Conservation (phyloP, 495 filamentous ascomycete species). For the Xylaria intraflava region DNA sequence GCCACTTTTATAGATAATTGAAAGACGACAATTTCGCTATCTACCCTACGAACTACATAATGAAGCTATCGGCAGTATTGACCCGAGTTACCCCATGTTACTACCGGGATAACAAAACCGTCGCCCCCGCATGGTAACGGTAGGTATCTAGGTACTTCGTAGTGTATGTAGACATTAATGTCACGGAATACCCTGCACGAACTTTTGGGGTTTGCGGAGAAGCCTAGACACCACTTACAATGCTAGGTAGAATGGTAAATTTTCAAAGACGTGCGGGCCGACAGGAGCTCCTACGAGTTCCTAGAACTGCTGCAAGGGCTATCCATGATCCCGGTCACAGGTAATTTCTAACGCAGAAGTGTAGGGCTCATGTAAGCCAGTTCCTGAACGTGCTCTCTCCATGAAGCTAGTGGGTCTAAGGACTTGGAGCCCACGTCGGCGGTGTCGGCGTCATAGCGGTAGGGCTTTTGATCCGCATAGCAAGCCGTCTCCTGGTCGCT, state of each 20-base stretch:
- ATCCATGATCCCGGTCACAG: too few relatives aligned
- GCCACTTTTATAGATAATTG: too few relatives aligned
- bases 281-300: too few relatives aligned
- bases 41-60: too few relatives aligned
- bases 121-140: not conserved
- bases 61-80: not conserved
- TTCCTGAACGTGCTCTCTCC: slow-evolving; percentile 12
- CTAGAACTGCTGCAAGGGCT: too few relatives aligned
- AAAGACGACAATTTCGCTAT: too few relatives aligned
- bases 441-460: slow-evolving; percentile 26
- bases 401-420: not conserved
- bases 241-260: too few relatives aligned
- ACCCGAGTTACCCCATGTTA: not conserved
- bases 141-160: too few relatives aligned
- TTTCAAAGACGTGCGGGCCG: too few relatives aligned
- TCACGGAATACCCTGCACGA: not conserved
- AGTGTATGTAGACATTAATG: too few relatives aligned
- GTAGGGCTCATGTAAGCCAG: slow-evolving; percentile 9
- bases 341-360: not conserved
- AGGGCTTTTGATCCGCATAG: slow-evolving; percentile 40
- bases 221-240: not conserved
- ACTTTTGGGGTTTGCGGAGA: not conserved
- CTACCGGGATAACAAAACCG: not conserved
- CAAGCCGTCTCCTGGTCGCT: slow-evolving; percentile 33
- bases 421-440: not conserved